Evolutionary conservation across 495 filamentous ascomycete species (phyloP).

Genomic region (Aspergillus sparsus): DNA sequence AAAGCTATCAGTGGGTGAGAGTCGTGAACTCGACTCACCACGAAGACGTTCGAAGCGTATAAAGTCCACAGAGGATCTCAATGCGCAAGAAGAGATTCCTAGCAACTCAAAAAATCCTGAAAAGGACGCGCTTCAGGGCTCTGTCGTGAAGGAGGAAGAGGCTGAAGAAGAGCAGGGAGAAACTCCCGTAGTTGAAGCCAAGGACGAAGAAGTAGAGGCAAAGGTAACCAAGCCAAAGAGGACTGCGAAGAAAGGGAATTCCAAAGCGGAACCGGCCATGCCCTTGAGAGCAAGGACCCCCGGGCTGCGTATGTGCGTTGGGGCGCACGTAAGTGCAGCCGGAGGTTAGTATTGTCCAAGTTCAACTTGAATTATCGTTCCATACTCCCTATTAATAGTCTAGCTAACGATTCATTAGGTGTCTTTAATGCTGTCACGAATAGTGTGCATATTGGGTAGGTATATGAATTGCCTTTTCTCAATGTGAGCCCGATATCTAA

Average conservation of each 20-base stretch:
- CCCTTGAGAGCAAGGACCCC: constrained; percentile 68
- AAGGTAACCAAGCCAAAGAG: constrained; percentile 26
- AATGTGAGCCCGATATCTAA: neutral
- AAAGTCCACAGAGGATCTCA: constrained; percentile 31
- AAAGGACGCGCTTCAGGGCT: neutral
- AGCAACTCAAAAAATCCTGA: too few species aligned
- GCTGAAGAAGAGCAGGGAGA: neutral
- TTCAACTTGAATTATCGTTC: too few species aligned
- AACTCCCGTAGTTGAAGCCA: neutral
- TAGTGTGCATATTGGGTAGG: constrained; percentile 68
- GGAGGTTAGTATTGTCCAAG: constrained; percentile 56
- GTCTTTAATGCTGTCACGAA: constrained; percentile 89
- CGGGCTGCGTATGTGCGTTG: constrained; percentile 78
- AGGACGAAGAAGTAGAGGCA: constrained; percentile 22
- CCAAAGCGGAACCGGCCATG: constrained; percentile 53
- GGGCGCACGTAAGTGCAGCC: constrained; percentile 87
- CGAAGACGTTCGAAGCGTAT: constrained; percentile 42
- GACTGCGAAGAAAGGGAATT: constrained; percentile 30
- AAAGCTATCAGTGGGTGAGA: constrained; percentile 26
- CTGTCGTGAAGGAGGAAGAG: constrained; percentile 28
- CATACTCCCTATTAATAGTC: neutral
- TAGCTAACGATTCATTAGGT: constrained; percentile 44
- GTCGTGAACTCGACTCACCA: constrained; percentile 30
- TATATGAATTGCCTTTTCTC: constrained; percentile 1
- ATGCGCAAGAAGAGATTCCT: constrained; percentile 1